Base-by-base conservation (phyloP, 108 stramenopile genomes). In the Pseudonitzschia pungens region DNA sequence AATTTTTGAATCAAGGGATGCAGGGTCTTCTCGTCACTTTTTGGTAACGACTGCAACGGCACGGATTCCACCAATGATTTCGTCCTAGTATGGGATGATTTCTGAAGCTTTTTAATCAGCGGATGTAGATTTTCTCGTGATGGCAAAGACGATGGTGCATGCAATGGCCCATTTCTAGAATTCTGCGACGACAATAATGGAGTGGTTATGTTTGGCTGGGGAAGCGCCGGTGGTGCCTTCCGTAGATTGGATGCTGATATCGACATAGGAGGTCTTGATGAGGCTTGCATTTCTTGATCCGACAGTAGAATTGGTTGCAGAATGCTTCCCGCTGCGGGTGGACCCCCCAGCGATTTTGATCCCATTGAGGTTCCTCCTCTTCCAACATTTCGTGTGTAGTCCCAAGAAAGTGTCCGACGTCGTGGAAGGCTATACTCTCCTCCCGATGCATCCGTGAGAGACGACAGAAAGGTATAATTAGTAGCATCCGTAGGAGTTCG, bases 381-480 rank as follows among this genome's bases (percentile, higher is more conserved):
- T 44, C 44, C 44, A 41, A 1, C 22, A 48, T 40, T 41, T 5
- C 42, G 45, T 11, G n/a, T 44, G 18, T 48, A 21, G 26, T 76
- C 75, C 75, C 68, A 69, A 6, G 75, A 76, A 8, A 51, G 9
- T 0, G 75, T 76, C 22, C 75, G 68, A 31, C 68, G 75, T 36
- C 68, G 40, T 1, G 75, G 75, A 21, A 63, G 22, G 3, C 42
- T 50, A 8, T 48, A 67, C 16, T 67, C 66, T 60, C 59, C 59
- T 60, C 59, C 59, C 32, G 60, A 40, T 22, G 22, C 28, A 18
- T 60, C 31, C 2, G 70, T 66, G 41, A 71, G 67, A 16, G 69
- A 52, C 14, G 70, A 77, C 36, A 70, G 26, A 32, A 77, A 66
- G 50, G 52, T 40, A 21, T 56, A 71, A 32, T 67, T 67, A 8